Evolutionary conservation across 257 asterid species (phyloP).

Genomic region (Capsicum rhomboideum): DNA sequence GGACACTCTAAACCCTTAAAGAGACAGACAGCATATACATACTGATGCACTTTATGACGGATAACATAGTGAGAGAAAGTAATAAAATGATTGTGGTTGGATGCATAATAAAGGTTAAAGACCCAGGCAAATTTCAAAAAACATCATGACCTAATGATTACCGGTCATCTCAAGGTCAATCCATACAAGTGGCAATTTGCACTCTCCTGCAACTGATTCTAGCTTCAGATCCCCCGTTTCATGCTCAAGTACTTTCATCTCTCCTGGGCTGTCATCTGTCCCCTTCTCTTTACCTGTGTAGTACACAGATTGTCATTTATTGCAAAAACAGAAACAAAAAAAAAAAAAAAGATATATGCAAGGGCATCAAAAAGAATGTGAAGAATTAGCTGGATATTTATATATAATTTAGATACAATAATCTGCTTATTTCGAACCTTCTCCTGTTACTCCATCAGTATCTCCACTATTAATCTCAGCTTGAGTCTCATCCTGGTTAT

Average conservation of each 20-base stretch:
- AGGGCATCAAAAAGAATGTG: background rate
- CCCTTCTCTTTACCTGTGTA: conserved; percentile 32
- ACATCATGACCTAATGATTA: conserved; percentile 14
- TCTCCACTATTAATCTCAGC: conserved; percentile 3
- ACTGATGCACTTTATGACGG: background rate
- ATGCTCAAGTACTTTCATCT: conserved; percentile 11
- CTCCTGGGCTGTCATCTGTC: conserved; percentile 17
- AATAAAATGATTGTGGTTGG: conserved; percentile 42
- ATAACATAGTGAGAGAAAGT: background rate
- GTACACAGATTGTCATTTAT: background rate
- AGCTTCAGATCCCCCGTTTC: conserved; percentile 20
- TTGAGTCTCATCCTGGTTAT: conserved; percentile 12
- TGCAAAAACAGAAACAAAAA: too few relatives aligned
- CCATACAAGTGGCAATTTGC: conserved; percentile 90
- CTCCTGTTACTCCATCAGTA: conserved; percentile 6
- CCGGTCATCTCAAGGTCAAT: conserved; percentile 98
- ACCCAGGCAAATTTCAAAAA: conserved; percentile 75
- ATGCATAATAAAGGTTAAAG: conserved; percentile 38
- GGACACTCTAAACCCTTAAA: background rate
- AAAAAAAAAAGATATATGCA: background rate
- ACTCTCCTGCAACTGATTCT: conserved; percentile 23
- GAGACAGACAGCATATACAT: conserved; percentile 5
- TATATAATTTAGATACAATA: background rate
- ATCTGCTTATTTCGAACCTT: conserved; percentile 7
- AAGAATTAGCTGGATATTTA: background rate